Evolutionary conservation across 2,329 filamentous ascomycete species (phyloP).

Genomic region (Calonectria pseudoturangicola): DNA sequence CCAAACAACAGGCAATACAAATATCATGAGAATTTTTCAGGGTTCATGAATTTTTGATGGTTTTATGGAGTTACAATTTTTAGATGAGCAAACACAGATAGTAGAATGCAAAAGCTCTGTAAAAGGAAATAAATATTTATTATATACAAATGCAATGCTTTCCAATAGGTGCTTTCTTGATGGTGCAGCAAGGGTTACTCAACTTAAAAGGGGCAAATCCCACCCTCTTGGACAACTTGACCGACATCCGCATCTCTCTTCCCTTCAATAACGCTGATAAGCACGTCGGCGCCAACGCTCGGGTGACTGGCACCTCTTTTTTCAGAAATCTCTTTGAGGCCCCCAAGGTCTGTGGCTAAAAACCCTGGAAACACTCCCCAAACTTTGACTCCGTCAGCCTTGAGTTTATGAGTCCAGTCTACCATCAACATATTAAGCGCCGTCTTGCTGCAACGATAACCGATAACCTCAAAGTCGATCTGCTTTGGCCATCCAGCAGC

Average conservation of each 20-base stretch:
- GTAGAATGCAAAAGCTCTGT: no score
- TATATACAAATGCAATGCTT: no score
- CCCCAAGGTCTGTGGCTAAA: conserved; percentile 11
- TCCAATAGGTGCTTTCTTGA: no score
- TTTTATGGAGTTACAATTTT: no score
- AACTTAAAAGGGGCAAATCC: conserved; percentile 3
- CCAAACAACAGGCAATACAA: no score
- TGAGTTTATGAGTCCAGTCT: conserved; percentile 21
- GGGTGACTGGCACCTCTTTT: conserved; percentile 1
- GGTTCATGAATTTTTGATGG: no score
- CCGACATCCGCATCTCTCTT: conserved; percentile 1
- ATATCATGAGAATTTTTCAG: no score
- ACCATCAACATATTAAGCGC: conserved; percentile 18
- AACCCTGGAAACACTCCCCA: conserved; percentile 17
- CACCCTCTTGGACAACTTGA: conserved; percentile 2
- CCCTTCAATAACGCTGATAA: background rate
- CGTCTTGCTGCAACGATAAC: conserved; percentile 11
- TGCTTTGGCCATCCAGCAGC: conserved; percentile 15
- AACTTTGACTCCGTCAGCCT: conserved; percentile 14
- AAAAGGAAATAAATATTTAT: no score
- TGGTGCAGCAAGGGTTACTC: no score
- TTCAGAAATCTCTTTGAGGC: background rate
- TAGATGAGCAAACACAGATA: no score
- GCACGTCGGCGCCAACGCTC: background rate
- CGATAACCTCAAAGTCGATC: conserved; percentile 11